These are phyloP conservation scores for Houttuynia cordata DNA, from an alignment of 164 flowering plant genomes.

Conservation along the genomic window DNA sequence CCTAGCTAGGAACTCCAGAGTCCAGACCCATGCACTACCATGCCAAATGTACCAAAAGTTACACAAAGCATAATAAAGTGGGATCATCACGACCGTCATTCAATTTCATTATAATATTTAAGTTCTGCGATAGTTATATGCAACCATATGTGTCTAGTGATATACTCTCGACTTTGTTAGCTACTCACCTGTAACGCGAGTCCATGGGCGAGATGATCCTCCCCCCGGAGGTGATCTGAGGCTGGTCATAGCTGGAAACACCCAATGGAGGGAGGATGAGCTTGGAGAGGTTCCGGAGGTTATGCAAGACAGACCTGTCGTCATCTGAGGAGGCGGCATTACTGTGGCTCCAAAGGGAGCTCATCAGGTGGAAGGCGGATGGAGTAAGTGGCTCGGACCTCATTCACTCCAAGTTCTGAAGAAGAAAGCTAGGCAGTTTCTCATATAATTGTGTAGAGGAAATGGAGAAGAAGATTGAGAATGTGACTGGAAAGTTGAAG, in stretches of 20 bases:
- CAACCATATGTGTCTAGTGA: background rate
- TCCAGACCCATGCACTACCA: too few species aligned
- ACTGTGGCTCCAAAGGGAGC: background rate
- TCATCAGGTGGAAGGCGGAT: background rate
- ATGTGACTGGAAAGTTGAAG: background rate
- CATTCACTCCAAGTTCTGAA: background rate
- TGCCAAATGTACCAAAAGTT: too few species aligned
- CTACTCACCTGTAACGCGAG: conserved; percentile 63
- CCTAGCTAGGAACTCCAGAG: too few species aligned
- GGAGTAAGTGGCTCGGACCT: background rate
- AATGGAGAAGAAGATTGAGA: conserved; percentile 1
- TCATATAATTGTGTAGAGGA: background rate
- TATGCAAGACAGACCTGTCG: conserved; percentile 11
- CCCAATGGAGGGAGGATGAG: conserved; percentile 81
- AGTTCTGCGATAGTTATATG: background rate
- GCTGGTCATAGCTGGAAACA: conserved; percentile 28
- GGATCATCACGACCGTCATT: too few species aligned
- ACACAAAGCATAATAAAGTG: too few species aligned
- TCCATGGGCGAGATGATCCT: conserved; percentile 60
- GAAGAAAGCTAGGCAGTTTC: too few species aligned
- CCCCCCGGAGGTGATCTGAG: conserved; percentile 22
- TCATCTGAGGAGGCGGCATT: background rate
- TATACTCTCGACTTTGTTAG: too few species aligned
- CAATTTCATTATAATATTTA: too few species aligned
- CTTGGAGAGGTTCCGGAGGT: conserved; percentile 50